Base-by-base conservation (phyloP, 257 asterid genomes). In the Craterostigma plantagineum region DNA sequence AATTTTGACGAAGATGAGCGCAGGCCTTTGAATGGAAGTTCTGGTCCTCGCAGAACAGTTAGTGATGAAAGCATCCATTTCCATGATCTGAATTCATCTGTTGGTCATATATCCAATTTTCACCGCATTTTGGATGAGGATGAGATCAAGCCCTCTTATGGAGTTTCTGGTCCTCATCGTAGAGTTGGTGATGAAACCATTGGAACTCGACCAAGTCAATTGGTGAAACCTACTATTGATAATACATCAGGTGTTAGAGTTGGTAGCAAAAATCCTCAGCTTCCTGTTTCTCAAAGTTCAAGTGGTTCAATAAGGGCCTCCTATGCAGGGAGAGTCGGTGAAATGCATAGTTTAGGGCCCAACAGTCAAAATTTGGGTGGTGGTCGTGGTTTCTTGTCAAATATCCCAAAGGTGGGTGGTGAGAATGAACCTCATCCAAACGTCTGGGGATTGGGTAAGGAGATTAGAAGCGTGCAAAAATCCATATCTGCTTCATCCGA, bases 1-100 rank as follows among this genome's bases (percentile, higher is more conserved):
- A 73, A 81, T 67, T 86, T 86, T 38, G 97, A 86, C 27, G 97
- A 86, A 65, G 97, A 81, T 57, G 97, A 86, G 58, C 75, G 97
- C 52, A 86, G 71, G 69, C 97, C 97, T 10, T 51, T 86, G 54
- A 94, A 86, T 67, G 94, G 87, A 42, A 61, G 23, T 42, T 63
- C 87, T 11, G 87, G 75, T 45, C 91, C 92, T 48, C 86, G 91
- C 35, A 70, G 87, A 52, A 75, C 73, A n/a, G 63, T 76, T 39
- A 66, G 71, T 55, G 97, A 81, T 49, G 97, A 78, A 43, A 63
- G 56, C 57, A 58, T 66, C 48, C 30, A 23, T 23, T 2, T 23
- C n/a, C n/a, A n/a, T n/a, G n/a, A n/a, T n/a, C n/a, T n/a, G n/a
- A n/a, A n/a, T n/a, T n/a, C n/a, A n/a, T n/a, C n/a, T n/a, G n/a